phyloP scores from a whole-genome alignment of 306 rosid species.

The Dryas octopetala region DNA sequence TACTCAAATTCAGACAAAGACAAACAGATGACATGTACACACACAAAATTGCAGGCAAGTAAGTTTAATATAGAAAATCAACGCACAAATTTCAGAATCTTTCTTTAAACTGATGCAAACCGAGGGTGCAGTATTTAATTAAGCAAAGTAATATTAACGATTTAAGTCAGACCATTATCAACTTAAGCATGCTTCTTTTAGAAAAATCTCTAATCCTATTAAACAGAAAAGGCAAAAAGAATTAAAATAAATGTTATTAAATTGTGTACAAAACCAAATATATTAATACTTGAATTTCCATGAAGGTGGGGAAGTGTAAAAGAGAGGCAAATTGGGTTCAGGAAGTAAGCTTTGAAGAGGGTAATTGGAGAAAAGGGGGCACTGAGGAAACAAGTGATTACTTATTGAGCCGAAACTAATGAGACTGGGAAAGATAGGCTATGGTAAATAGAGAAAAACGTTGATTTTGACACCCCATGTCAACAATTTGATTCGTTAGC shows the following conservation, averaged over 20 bases:
- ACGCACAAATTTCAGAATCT: not conserved
- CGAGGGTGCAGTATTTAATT: not conserved
- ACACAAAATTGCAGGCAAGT: not conserved
- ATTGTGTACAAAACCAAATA: not conserved
- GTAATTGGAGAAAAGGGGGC: not conserved
- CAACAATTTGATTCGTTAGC: not conserved
- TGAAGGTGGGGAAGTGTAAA: not conserved
- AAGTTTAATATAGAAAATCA: not conserved
- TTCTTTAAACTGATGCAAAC: not conserved
- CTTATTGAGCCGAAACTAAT: not conserved
- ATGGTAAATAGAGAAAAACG: too few species aligned
- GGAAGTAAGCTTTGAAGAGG: not conserved
- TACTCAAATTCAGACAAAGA: not conserved
- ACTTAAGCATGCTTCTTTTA: not conserved
- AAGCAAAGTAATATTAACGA: not conserved
- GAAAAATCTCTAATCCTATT: not conserved
- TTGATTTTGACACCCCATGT: not conserved
- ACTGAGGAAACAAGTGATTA: not conserved
- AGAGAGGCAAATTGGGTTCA: not conserved
- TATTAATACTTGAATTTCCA: not conserved
- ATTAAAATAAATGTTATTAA: not conserved
- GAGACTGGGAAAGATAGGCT: too few species aligned
- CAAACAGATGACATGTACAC: not conserved
- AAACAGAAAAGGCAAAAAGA: too few species aligned
- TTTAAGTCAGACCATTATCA: not conserved